phyloP scores from a whole-genome alignment of 768 basidiomycete genomes.

The Mycena albidolilacea region DNA sequence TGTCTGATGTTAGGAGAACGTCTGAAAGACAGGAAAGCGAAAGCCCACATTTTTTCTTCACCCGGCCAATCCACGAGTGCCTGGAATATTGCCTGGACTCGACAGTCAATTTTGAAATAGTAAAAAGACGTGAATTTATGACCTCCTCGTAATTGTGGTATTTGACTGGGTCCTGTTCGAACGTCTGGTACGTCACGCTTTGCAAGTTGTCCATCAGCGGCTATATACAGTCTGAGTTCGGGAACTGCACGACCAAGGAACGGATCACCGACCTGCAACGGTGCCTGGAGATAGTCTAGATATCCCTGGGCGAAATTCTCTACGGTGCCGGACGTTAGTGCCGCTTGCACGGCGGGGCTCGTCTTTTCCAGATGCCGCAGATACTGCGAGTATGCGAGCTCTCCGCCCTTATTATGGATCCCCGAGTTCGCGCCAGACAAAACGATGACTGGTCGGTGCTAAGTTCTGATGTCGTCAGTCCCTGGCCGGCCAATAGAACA shows the following conservation, averaged over 20 bases:
- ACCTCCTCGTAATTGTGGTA: conserved; percentile 97
- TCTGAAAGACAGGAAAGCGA: conserved; percentile 27
- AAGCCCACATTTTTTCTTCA: conserved; percentile 73
- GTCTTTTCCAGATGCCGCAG: conserved; percentile 87
- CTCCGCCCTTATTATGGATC: conserved; percentile 86
- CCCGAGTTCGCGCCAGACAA: conserved; percentile 77
- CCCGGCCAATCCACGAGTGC: conserved; percentile 83
- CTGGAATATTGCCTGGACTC: conserved; percentile 78
- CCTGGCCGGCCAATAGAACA: conserved; percentile 25
- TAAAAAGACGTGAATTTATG: conserved; percentile 36
- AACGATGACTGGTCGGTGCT: conserved; percentile 92
- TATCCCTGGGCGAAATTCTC: conserved; percentile 95
- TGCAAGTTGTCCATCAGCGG: conserved; percentile 98
- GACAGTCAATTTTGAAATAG: conserved; percentile 19
- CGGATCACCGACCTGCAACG: conserved; percentile 77
- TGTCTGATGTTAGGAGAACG: conserved; percentile 48
- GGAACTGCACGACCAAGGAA: conserved; percentile 20
- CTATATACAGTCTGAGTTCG: conserved; percentile 61
- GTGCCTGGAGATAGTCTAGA: conserved; percentile 95
- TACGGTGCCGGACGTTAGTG: conserved; percentile 78
- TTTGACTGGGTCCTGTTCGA: conserved; percentile 98
- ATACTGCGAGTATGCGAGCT: conserved; percentile 92
- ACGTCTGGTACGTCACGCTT: conserved; percentile 96
- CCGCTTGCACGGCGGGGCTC: conserved; percentile 75
- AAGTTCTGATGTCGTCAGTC: conserved; percentile 42